A percentile compares a stretch with the other conserved stretches of the same genome.
These are phyloP conservation scores for Galeopsis tetrahit DNA, from an alignment of 257 asterid genomes.

Conservation along the genomic window DNA sequence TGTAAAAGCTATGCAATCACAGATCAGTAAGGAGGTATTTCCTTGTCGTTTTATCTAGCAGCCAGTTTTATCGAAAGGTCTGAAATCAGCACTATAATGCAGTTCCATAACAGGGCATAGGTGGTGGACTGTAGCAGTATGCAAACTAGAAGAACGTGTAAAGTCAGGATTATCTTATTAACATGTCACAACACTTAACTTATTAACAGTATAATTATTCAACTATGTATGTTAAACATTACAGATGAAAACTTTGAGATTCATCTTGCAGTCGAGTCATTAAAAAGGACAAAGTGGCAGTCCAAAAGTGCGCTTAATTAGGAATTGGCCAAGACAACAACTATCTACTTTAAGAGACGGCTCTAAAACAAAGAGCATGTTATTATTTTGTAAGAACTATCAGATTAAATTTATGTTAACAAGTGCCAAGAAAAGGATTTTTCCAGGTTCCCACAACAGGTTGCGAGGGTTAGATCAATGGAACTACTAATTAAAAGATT, in stretches of 20 bases:
- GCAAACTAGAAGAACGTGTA: conserved; percentile 5
- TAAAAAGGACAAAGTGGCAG: conserved; percentile 3
- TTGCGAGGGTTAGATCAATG: not conserved
- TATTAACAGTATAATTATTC: not conserved
- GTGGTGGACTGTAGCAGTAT: conserved; percentile 20
- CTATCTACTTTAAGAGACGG: conserved; percentile 3
- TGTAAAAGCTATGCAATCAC: conserved; percentile 9
- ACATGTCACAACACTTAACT: conserved; percentile 16
- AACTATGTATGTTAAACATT: not conserved
- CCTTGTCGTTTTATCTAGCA: conserved; percentile 11
- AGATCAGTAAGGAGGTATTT: conserved; percentile 15
- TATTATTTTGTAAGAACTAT: not conserved
- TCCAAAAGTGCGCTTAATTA: not conserved
- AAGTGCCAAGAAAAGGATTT: not conserved
- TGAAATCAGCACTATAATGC: not conserved
- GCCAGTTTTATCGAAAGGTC: not conserved
- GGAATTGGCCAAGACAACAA: conserved; percentile 6
- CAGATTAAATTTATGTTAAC: conserved; percentile 19
- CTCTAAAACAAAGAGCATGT: conserved; percentile 3
- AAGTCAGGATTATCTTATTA: not conserved
- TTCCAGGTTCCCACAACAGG: conserved; percentile 14
- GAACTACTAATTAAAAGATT: conserved; percentile 6
- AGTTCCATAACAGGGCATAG: not conserved
- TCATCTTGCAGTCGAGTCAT: not conserved
- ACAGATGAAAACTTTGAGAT: not conserved